Conservation (phyloP, 2,329 filamentous ascomycete species). For the Diaporthe humulicola region DNA sequence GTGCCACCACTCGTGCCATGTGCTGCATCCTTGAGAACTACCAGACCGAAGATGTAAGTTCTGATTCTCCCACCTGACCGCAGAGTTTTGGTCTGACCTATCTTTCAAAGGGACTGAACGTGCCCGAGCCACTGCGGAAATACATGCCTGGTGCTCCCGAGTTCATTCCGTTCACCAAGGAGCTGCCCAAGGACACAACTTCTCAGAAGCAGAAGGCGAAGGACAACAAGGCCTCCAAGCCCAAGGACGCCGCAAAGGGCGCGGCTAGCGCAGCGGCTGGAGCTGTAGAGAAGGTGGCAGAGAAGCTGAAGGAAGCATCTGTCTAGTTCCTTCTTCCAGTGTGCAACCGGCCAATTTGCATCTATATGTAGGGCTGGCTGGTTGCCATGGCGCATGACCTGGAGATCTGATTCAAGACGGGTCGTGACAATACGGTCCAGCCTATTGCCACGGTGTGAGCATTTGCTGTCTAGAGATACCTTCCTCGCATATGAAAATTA, state of each 20-base stretch:
- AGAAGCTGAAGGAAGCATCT: conserved; percentile 47
- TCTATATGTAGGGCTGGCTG: conserved; percentile 10
- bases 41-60: conserved; percentile 84
- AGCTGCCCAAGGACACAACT: conserved; percentile 77
- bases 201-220: conserved; percentile 44
- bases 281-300: conserved; percentile 44
- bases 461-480: conserved; percentile 28
- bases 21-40: conserved; percentile 98
- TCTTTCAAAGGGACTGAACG: conserved; percentile 73
- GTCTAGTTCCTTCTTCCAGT: conserved; percentile 41
- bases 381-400: neutral
- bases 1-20: conserved; percentile 88
- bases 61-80: conserved; percentile 23
- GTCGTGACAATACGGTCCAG: neutral
- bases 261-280: conserved; percentile 40
- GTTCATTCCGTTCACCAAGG: conserved; percentile 90
- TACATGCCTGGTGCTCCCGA: conserved; percentile 92
- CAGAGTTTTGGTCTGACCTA: conserved; percentile 25
- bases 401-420: neutral
- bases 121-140: conserved; percentile 87
- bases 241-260: conserved; percentile 41
- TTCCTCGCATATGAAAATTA: conserved; percentile 7
- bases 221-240: conserved; percentile 43
- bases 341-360: neutral
- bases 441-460: neutral